A percentile compares a stretch with the other conserved stretches of the same genome.
phyloP scores from a whole-genome alignment of 2,329 filamentous ascomycete genomes.

The Pseudogymnoascus sp. region DNA sequence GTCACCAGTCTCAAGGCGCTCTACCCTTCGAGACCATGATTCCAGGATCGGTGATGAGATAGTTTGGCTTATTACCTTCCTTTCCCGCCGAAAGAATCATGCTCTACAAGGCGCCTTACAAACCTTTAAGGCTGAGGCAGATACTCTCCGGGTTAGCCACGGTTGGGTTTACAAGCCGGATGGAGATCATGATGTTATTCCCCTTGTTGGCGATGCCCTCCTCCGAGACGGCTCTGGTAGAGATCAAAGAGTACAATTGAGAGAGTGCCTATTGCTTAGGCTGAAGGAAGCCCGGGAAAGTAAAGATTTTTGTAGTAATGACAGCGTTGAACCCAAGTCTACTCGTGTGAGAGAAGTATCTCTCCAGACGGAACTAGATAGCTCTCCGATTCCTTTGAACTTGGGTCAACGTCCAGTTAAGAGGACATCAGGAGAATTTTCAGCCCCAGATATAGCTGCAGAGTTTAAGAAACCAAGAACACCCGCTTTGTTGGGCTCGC shows the following conservation, averaged over 20 bases:
- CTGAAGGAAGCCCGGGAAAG: neutral
- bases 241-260: conserved; percentile 7
- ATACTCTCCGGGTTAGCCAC: neutral
- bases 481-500: neutral
- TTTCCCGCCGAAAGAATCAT: neutral
- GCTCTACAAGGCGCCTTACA: neutral
- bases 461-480: conserved; percentile 4
- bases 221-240: neutral
- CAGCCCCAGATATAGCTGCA: neutral
- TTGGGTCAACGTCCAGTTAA: neutral
- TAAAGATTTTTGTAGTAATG: neutral
- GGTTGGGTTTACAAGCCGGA: conserved; percentile 13
- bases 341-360: neutral
- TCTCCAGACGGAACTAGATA: neutral
- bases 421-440: neutral
- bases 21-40: neutral
- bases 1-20: neutral
- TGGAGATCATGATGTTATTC: conserved; percentile 13
- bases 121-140: neutral
- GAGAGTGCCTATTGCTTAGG: neutral
- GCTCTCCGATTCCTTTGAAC: neutral
- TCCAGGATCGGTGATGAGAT: neutral
- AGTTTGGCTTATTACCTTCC: neutral
- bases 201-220: neutral
- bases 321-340: neutral